phyloP scores from a whole-genome alignment of 2,329 filamentous ascomycete species.

The Ophiosphaerella narmari region DNA sequence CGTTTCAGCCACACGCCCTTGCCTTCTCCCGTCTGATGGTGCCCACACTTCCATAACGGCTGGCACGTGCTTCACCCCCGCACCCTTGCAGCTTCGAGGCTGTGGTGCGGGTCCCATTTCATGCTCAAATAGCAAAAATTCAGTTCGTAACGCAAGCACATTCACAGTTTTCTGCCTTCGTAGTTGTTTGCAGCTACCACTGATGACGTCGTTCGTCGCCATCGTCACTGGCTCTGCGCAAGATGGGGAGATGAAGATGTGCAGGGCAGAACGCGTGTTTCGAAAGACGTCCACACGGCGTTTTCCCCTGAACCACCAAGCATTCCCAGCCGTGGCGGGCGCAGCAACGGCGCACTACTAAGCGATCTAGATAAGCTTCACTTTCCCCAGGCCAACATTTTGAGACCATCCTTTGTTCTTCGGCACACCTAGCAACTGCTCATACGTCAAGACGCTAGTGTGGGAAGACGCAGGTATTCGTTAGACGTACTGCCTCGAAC shows the following conservation, averaged over 20 bases:
- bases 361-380: neutral
- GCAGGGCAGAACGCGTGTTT: conserved; percentile 27
- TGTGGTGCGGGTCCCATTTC: too few species aligned
- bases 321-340: conserved; percentile 10
- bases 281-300: conserved; percentile 14
- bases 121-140: neutral
- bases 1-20: conserved; percentile 2
- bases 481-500: too few species aligned
- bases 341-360: conserved; percentile 1
- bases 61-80: neutral
- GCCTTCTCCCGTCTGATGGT: neutral
- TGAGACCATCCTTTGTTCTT: conserved; percentile 6
- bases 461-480: too few species aligned
- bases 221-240: neutral
- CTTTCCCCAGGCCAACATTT: conserved; percentile 1
- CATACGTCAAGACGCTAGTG: neutral
- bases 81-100: neutral
- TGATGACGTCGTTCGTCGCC: conserved; percentile 3
- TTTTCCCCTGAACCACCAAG: conserved; percentile 25
- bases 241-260: conserved; percentile 21
- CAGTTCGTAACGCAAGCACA: neutral
- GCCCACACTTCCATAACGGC: neutral
- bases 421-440: conserved; percentile 1
- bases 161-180: neutral
- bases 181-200: neutral